Evolutionary conservation across 2,329 filamentous ascomycete species (phyloP), one percentile per base, ranked within the genome.

Genomic region (Venturiaceae sp.): DNA sequence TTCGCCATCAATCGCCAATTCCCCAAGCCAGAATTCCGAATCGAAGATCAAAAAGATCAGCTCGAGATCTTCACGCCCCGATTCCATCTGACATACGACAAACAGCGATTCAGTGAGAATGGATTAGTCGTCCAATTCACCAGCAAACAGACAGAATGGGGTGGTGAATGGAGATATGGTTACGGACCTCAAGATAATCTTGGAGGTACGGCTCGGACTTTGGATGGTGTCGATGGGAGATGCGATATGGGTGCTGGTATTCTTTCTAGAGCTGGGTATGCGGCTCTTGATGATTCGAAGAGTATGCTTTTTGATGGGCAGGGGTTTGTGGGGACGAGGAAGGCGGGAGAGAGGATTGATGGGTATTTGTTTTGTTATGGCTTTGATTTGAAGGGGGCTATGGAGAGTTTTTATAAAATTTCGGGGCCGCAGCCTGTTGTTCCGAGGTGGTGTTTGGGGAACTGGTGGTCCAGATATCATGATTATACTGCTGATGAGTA

Each of bases 381-480:
- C 1, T 75, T 74, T 59, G 79, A 84, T 62, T 85, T 80, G 63
- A 72, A 74, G 55, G 77, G 69, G 3, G 81, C 81, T 16, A 75
- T 85, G 56, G 74, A 75, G 58, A 76, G 77, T 0, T 77, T 82
- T 36, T 84, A 83, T 64, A 71, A 74, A 1, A 67, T 85, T 13
- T 83, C 81, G 1, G 82, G 82, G 2, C 72, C 71, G 21, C 80
- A 83, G 62, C 82, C 82, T 3, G 59, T 77, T 9, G 66, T 85
- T 0, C 82, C 82, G 0, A 73, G 82, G 14, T 85, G 78, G 73
- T 75, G 80, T 0, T 69, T 86, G 37, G 83, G 83, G 0, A 86
- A 85, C 62, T 86, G 83, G 83, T 86, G 83, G 83, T 82, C 78
- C 52, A 74, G 83, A 7, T 86, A 85, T 66, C 78, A 85, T 64